Percentiles rank a stretch among this genome's conserved stretches.
phyloP scores from a whole-genome alignment of 805 yeast genomes.

The Saccharomyces paradoxus region DNA sequence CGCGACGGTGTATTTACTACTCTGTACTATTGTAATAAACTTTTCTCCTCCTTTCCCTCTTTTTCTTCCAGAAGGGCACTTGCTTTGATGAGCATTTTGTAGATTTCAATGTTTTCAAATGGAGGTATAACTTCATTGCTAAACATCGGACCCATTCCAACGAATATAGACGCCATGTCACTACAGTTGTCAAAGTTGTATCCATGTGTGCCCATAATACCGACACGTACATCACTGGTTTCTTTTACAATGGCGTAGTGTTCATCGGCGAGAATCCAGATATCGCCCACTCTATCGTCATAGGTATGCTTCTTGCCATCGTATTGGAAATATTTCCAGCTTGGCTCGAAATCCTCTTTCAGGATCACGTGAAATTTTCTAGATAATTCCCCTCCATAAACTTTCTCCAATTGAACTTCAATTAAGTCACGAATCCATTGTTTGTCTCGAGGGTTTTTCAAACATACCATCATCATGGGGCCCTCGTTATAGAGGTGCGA shows the following conservation, averaged over 20 bases:
- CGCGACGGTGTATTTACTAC: neutral
- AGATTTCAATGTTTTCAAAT: constrained; percentile 58
- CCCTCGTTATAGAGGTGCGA: constrained; percentile 9
- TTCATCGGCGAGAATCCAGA: constrained; percentile 75
- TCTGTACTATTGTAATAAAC: neutral
- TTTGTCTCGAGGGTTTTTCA: neutral
- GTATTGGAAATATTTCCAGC: constrained; percentile 40
- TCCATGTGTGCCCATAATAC: constrained; percentile 67
- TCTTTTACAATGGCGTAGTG: constrained; percentile 69
- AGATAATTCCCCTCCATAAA: neutral
- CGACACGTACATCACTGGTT: constrained; percentile 36
- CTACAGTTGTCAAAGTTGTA: constrained; percentile 61
- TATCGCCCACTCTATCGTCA: constrained; percentile 57
- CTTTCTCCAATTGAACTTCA: neutral
- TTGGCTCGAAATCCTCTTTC: constrained; percentile 3
- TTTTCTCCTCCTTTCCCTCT: neutral
- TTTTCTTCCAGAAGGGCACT: neutral
- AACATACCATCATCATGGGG: constrained; percentile 7
- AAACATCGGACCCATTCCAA: constrained; percentile 77
- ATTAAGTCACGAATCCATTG: neutral
- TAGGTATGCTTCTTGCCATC: constrained; percentile 24
- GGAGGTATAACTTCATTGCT: constrained; percentile 38
- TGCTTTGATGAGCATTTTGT: neutral
- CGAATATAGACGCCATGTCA: constrained; percentile 74
- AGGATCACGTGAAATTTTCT: neutral